A percentile compares a stretch with the other conserved stretches of the same genome.
These are phyloP conservation scores for Aspergillus cavernicola DNA, from an alignment of 495 filamentous ascomycete species.

Conservation along the genomic window DNA sequence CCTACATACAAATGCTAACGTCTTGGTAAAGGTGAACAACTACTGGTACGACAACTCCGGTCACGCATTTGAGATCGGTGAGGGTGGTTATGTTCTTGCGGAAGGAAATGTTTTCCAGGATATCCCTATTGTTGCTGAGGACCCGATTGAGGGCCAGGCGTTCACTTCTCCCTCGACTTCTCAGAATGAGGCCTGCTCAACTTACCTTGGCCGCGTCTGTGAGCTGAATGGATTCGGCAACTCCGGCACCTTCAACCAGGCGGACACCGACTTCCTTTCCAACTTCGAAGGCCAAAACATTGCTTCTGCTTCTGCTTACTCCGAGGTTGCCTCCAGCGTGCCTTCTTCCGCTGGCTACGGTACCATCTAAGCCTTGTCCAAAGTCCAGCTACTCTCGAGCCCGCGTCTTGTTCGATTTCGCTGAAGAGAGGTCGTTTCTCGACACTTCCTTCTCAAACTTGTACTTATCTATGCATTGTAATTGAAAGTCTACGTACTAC, in stretches of 20 bases:
- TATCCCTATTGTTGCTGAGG: conserved; percentile 30
- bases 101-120: conserved; percentile 59
- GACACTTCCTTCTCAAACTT: background rate
- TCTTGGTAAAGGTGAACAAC: conserved; percentile 51
- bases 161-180: conserved; percentile 35
- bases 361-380: conserved; percentile 11
- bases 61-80: conserved; percentile 55
- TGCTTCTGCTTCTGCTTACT: conserved; percentile 28
- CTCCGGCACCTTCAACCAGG: conserved; percentile 30
- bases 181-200: conserved; percentile 35
- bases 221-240: conserved; percentile 44
- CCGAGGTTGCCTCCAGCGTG: conserved; percentile 24
- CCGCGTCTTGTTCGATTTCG: background rate
- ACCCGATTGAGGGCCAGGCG: conserved; percentile 32
- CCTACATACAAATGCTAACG: no score
- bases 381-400: background rate
- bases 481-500: background rate
- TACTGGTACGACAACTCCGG: conserved; percentile 52
- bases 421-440: background rate
- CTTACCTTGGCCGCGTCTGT: conserved; percentile 44
- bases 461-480: background rate
- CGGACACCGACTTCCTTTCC: conserved; percentile 33
- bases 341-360: conserved; percentile 16
- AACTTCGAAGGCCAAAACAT: conserved; percentile 40
- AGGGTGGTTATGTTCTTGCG: conserved; percentile 48